A percentile compares a stretch with the other conserved stretches of the same genome.
Conservation (phyloP, 83 land plant genomes). For the Picea abies region DNA sequence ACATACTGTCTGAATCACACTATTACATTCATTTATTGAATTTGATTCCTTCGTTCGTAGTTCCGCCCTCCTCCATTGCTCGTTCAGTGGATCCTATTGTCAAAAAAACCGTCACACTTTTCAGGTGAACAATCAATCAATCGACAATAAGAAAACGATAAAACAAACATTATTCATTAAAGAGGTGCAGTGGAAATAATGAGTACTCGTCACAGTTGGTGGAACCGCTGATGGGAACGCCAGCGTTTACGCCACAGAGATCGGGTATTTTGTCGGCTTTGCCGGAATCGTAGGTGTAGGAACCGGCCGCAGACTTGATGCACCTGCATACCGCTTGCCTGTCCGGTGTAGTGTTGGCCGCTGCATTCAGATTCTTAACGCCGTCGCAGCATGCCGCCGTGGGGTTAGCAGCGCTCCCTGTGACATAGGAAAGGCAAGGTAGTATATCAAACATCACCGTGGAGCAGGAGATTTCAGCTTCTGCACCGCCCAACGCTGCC, state of each 20-base stretch:
- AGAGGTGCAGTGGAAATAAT: too few species aligned
- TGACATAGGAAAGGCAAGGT: slow-evolving; percentile 24
- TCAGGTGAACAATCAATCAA: too few species aligned
- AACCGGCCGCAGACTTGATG: slow-evolving; percentile 16
- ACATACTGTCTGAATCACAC: too few species aligned
- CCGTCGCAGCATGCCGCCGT: slow-evolving; percentile 30
- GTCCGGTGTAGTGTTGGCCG: slow-evolving; percentile 24
- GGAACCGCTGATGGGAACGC: slow-evolving; percentile 28
- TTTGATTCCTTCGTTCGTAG: too few species aligned
- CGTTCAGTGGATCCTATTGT: too few species aligned
- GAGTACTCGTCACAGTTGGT: slow-evolving; percentile 22
- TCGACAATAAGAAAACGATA: too few species aligned
- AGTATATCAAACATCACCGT: background rate
- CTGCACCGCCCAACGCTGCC: background rate
- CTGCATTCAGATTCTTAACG: slow-evolving; percentile 19
- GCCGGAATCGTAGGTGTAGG: background rate
- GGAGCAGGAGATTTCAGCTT: slow-evolving; percentile 20
- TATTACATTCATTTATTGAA: too few species aligned
- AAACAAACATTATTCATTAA: too few species aligned
- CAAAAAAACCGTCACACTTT: too few species aligned
- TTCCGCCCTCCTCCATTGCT: too few species aligned
- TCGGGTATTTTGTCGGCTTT: slow-evolving; percentile 20
- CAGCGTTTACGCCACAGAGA: slow-evolving; percentile 32
- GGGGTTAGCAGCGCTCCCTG: slow-evolving; percentile 14
- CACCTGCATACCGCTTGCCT: slow-evolving; percentile 30